Conservation (phyloP, 805 yeast genomes). For the Metschnikowia sp. region DNA sequence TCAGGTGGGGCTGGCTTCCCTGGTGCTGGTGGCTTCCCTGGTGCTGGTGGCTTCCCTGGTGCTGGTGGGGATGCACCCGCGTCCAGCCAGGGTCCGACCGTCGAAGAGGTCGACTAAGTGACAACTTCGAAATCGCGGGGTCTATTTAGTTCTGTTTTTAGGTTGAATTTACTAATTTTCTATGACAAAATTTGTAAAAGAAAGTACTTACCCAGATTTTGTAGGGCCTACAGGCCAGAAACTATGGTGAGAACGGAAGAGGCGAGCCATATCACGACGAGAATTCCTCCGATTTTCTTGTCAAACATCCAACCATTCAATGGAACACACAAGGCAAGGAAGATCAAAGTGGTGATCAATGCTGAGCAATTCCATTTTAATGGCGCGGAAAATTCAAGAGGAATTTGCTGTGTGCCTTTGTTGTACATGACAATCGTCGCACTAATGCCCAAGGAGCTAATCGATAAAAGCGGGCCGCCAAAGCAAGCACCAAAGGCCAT, state of each 20-base stretch:
- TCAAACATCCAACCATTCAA: conserved; percentile 31
- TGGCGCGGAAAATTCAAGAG: conserved; percentile 12
- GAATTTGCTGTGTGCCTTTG: conserved; percentile 1
- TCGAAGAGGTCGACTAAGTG: conserved; percentile 15
- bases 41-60: conserved; percentile 19
- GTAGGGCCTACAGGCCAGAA: not conserved
- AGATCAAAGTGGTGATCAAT: conserved; percentile 10
- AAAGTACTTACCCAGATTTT: not conserved
- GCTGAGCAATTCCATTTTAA: conserved; percentile 14
- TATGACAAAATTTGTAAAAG: no score
- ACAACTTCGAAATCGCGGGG: not conserved
- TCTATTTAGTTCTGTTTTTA: no score
- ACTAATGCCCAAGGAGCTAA: conserved; percentile 78
- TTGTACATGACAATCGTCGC: conserved; percentile 13
- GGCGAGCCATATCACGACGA: conserved; percentile 31
- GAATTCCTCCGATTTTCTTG: conserved; percentile 28
- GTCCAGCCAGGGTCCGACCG: conserved; percentile 13
- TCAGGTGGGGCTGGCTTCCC: conserved; percentile 26
- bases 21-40: conserved; percentile 23
- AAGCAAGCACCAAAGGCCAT: conserved; percentile 96
- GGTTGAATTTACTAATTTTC: no score
- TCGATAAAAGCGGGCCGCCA: conserved; percentile 83
- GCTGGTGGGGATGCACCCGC: conserved; percentile 18
- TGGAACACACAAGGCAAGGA: conserved; percentile 12
- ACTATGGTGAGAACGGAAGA: conserved; percentile 22